phyloP scores from a whole-genome alignment of 371 early-diverging fungal species.

The Rhizomucor pusillus region DNA sequence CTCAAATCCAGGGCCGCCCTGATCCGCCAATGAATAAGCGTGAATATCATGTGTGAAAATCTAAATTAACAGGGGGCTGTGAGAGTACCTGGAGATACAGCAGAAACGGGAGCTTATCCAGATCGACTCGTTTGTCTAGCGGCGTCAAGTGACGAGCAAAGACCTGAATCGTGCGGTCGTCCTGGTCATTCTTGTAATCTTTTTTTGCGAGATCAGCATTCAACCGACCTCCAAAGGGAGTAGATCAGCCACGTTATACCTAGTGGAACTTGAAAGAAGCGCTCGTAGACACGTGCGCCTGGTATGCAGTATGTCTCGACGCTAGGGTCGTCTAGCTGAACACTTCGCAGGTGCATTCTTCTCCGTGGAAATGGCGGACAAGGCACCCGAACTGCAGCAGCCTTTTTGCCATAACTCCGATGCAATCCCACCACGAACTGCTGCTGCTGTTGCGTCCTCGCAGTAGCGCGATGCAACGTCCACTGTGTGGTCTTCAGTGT shows the following conservation, averaged over 20 bases:
- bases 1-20: slow-evolving; percentile 68
- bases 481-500: too few species aligned
- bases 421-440: too few species aligned
- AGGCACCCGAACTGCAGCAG: too few species aligned
- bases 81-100: slow-evolving; percentile 56
- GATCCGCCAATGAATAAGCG: neutral
- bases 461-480: too few species aligned
- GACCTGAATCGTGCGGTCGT: slow-evolving; percentile 36
- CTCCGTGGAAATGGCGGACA: too few species aligned
- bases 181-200: slow-evolving; percentile 38
- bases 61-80: too few species aligned
- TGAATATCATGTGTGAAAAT: neutral
- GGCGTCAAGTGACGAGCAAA: slow-evolving; percentile 64
- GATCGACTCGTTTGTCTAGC: slow-evolving; percentile 34
- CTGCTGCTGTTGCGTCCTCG: too few species aligned
- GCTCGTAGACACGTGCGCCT: slow-evolving; percentile 59
- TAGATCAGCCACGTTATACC: slow-evolving; percentile 29
- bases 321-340: slow-evolving; percentile 25
- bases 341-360: neutral
- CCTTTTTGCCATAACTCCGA: too few species aligned
- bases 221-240: too few species aligned
- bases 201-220: neutral
- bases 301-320: slow-evolving; percentile 56
- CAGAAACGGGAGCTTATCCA: slow-evolving; percentile 54
- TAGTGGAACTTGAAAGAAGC: slow-evolving; percentile 60